Conservation (phyloP, 495 filamentous ascomycete genomes). For the Cercophora scortea region DNA sequence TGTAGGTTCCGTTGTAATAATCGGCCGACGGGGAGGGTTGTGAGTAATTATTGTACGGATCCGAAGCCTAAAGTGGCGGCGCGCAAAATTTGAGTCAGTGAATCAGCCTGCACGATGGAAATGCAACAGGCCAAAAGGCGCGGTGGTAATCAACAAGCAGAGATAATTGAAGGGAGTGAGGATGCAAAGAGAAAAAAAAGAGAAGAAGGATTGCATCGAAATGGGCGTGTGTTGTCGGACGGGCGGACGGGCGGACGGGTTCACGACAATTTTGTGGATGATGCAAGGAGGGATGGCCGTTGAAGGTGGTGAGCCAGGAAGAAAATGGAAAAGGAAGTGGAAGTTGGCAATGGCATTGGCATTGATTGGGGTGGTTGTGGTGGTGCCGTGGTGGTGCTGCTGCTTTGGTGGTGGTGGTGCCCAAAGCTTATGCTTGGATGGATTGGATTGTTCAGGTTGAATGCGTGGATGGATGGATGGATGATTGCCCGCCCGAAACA, state of each 20-base stretch:
- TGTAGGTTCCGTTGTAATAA: conserved; percentile 47
- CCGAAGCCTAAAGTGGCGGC: conserved; percentile 35
- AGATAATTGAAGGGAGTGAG: conserved; percentile 3
- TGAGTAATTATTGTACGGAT: conserved; percentile 38
- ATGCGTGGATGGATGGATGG: background rate
- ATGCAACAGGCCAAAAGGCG: conserved; percentile 2
- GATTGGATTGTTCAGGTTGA: background rate
- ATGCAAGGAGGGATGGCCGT: background rate
- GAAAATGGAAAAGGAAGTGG: conserved; percentile 4
- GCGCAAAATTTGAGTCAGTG: conserved; percentile 17
- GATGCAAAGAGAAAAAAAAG: background rate
- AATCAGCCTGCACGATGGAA: conserved; percentile 2
- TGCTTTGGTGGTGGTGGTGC: background rate
- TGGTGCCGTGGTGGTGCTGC: too few relatives aligned
- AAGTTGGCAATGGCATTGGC: conserved; percentile 6
- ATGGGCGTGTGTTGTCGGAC: too few relatives aligned
- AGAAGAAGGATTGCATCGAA: background rate
- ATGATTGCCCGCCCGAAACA: conserved; percentile 12
- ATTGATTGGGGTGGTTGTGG: too few relatives aligned
- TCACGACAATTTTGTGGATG: background rate
- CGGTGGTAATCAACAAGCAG: background rate
- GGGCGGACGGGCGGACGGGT: too few relatives aligned
- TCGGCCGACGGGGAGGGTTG: conserved; percentile 23
- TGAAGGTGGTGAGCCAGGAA: conserved; percentile 6
- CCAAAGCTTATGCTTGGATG: conserved; percentile 10